Evolutionary conservation across 1,284 basidiomycete genomes (phyloP), one percentile per base, ranked within the genome.

Genomic region (Rhizopogon parksii): DNA sequence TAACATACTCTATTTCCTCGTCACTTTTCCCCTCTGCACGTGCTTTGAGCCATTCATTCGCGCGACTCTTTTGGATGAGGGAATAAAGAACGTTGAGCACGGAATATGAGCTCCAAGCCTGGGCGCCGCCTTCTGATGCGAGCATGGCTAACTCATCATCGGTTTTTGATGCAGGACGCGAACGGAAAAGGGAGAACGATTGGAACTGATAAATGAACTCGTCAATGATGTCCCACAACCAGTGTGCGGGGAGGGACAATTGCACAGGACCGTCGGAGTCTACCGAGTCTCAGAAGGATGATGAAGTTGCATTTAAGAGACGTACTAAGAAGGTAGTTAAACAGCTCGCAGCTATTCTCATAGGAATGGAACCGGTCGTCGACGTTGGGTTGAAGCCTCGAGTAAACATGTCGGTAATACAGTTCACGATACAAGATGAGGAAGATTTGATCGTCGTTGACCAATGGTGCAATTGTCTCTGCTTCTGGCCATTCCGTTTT

Each of bases 171-270:
- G 88, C 86, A 34, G 85, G 81, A 65, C 90, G 90, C 37, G 88
- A 88, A 51, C 94, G 77, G 87, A 91, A 97, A 50, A 90, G 84
- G 60, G 93, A 88, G 73, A 97, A 97, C 19, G 89, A 89, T 68
- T 96, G 92, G 78, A 95, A 99, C 68, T 98, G 95, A 73, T 97
- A 99, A 61, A 98, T 96, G 70, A 99, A 99, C 66, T 98, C 95
- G 73, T 98, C 95, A 62, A 98, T 88, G 71, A 99, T 97, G 68
- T 99, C 95, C 91, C 95, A 98, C 5, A 99, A 74, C 95, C 95
- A 99, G 69, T 97, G 94, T 56, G 95, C 91, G 0, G 95, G 95
- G 12, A 98, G 82, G 60, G 95, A 87, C 49, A 98, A 83, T 14
- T 85, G 71, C 0, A 98, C 94, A 1, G 95, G 95, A 56, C 87